Conservation (phyloP, 805 yeast species). For the Scheffersomyces amazonensis region DNA sequence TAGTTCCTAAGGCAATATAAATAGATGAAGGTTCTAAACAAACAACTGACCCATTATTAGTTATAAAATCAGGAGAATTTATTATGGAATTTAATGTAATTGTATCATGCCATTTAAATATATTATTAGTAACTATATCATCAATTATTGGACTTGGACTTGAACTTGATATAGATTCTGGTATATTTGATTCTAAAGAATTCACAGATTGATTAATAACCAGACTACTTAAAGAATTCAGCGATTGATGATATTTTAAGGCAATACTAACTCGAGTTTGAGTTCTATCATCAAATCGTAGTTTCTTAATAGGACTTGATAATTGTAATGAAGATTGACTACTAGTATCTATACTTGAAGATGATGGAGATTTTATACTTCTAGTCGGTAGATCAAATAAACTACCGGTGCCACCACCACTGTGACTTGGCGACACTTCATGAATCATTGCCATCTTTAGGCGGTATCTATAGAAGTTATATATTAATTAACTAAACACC, state of each 20-base stretch:
- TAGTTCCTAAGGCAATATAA: constrained; percentile 65
- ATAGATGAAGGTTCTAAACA: constrained; percentile 23
- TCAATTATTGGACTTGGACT: no score
- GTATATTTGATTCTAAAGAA: background rate
- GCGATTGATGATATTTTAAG: constrained; percentile 11
- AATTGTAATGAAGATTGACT: constrained; percentile 1
- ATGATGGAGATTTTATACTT: constrained; percentile 4
- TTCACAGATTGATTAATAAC: background rate
- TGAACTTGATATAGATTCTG: background rate
- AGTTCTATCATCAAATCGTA: constrained; percentile 37
- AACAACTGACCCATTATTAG: constrained; percentile 18
- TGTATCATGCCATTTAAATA: constrained; percentile 25
- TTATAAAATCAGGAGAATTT: constrained; percentile 19
- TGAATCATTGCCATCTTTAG: constrained; percentile 1
- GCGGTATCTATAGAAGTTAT: no score
- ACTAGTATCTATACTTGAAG: background rate
- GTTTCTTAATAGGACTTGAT: constrained; percentile 12
- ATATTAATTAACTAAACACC: no score
- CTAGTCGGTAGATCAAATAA: constrained; percentile 7
- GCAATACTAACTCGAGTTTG: constrained; percentile 25
- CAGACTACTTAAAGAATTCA: background rate
- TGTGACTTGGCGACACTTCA: background rate
- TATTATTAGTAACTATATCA: background rate
- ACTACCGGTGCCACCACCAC: background rate
- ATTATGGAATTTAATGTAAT: constrained; percentile 14